Conservation (phyloP, 75 land plant species). For the Selaginella tamariscina region DNA sequence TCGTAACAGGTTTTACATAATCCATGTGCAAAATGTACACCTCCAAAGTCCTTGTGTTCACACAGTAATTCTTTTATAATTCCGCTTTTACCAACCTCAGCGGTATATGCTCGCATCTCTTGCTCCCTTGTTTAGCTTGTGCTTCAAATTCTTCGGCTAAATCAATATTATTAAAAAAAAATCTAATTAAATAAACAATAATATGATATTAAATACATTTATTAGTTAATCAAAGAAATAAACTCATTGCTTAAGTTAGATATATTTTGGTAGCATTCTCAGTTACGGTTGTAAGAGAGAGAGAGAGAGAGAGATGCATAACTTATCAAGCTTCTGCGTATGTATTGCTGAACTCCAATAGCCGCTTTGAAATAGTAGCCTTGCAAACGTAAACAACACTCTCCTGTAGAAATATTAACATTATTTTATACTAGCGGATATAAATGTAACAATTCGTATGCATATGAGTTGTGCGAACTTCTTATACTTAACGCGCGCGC, state of each 20-base stretch:
- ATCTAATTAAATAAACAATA: background rate
- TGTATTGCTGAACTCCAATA: constrained; percentile 2
- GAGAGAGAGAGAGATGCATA: too few species aligned
- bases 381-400: constrained; percentile 7
- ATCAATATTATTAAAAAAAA: background rate
- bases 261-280: too few species aligned
- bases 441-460: background rate
- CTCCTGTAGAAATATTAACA: background rate
- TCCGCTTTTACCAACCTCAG: background rate
- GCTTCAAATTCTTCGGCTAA: background rate
- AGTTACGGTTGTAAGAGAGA: too few species aligned
- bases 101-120: background rate
- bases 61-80: constrained; percentile 1
- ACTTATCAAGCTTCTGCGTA: too few species aligned
- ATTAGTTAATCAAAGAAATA: too few species aligned
- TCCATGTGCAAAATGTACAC: constrained; percentile 6
- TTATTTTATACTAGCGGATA: background rate
- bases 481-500: too few species aligned
- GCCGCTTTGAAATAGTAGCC: background rate
- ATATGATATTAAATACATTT: too few species aligned
- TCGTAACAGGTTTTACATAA: constrained; percentile 9
- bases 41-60: constrained; percentile 6
- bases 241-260: too few species aligned
- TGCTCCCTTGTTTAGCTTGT: background rate
- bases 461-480: too few species aligned